Evolutionary conservation across 768 basidiomycete genomes (phyloP).

Genomic region (Megacollybia marginata): DNA sequence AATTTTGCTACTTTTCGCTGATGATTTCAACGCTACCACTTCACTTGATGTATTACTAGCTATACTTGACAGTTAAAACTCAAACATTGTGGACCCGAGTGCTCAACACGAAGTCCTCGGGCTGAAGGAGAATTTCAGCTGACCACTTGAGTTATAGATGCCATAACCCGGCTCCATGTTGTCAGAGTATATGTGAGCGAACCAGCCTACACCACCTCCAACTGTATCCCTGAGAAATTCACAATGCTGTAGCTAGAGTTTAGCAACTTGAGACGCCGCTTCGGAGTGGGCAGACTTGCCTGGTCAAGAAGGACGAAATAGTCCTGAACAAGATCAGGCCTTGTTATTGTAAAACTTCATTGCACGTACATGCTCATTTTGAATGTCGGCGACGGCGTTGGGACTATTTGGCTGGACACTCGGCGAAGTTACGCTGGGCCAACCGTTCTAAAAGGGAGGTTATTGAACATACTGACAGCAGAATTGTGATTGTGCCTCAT

Average conservation of each 20-base stretch:
- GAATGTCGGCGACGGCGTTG: constrained; percentile 49
- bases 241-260: constrained; percentile 43
- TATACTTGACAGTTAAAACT: too few species aligned
- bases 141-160: constrained; percentile 42
- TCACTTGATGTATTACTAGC: too few species aligned
- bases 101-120: constrained; percentile 54
- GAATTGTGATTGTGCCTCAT: constrained; percentile 37
- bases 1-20: too few species aligned
- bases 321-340: background rate
- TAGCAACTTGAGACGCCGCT: constrained; percentile 54
- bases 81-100: too few species aligned
- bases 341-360: background rate
- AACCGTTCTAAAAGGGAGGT: constrained; percentile 51
- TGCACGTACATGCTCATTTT: constrained; percentile 50
- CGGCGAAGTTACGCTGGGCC: constrained; percentile 59
- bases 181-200: constrained; percentile 75
- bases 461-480: background rate
- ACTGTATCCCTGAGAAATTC: constrained; percentile 47
- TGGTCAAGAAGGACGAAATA: background rate
- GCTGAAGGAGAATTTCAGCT: constrained; percentile 55
- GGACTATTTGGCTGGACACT: constrained; percentile 62
- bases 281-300: constrained; percentile 1
- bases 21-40: too few species aligned
- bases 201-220: constrained; percentile 72
- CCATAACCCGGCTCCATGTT: constrained; percentile 59